phyloP scores from a whole-genome alignment of 257 asterid species.

The Plectranthus barbatus region DNA sequence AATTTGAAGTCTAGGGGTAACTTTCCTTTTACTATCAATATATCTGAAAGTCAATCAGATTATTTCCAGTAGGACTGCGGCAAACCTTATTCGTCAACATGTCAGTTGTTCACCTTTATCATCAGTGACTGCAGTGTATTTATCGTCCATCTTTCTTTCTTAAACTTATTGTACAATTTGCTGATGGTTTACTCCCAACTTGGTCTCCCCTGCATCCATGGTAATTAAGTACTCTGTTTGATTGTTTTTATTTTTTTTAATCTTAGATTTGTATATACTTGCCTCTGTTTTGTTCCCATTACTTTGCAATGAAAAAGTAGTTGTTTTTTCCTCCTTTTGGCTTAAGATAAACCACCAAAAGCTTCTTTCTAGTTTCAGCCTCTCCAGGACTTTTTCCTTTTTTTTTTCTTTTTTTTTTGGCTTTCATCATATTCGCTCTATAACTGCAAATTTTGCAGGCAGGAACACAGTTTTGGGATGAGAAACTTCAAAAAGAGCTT shows the following conservation, averaged over 20 bases:
- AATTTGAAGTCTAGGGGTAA: background rate
- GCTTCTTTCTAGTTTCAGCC: background rate
- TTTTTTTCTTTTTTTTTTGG: too few relatives aligned
- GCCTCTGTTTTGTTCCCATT: too few relatives aligned
- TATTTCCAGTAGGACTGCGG: background rate
- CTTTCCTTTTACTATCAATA: background rate
- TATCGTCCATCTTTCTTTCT: too few relatives aligned
- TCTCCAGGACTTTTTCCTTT: too few relatives aligned
- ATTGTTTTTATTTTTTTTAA: too few relatives aligned
- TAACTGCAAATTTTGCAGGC: constrained; percentile 45
- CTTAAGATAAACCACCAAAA: background rate
- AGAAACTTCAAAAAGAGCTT: constrained; percentile 80
- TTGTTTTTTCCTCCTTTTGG: background rate
- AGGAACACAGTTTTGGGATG: constrained; percentile 99
- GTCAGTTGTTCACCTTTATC: too few relatives aligned
- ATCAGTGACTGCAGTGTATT: too few relatives aligned
- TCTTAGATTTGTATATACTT: too few relatives aligned
- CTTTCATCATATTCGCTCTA: constrained; percentile 12
- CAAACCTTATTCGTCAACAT: background rate
- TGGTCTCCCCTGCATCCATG: too few relatives aligned
- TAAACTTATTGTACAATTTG: too few relatives aligned
- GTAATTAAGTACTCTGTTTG: too few relatives aligned
- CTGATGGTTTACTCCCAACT: too few relatives aligned
- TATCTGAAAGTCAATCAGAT: background rate
- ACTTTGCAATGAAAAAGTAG: background rate